Evolutionary conservation across 2,329 filamentous ascomycete genomes (phyloP), one percentile per base, ranked within the genome.

Genomic region (Chrysosporium queenslandicum): DNA sequence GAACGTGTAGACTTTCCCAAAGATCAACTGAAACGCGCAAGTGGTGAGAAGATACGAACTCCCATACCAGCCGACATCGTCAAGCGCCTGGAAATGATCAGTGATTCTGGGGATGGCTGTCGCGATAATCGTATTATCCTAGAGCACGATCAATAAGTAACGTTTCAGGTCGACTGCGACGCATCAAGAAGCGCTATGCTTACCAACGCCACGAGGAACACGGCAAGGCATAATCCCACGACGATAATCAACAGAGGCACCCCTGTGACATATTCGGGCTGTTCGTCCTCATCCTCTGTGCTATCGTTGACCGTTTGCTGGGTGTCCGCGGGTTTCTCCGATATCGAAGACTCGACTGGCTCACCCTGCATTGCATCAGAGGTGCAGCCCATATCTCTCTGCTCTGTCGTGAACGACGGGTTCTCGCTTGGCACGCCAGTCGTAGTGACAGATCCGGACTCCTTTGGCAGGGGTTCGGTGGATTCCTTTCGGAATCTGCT

Each of bases 41-140:
- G 64, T 67, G 1, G 71, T 72, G 20, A 76, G 60, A 6, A 74
- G 60, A 55, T 73, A 73, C 2, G 70, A 63, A 40, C 67, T 70
- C 25, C 70, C 70, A 55, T 76, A 76, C 73, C 74, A 76, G 29
- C 71, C 71, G 5, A 76, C 66, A 52, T 76, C 72, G 4, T 66
- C 61, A 32, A 74, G 62, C 3, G 71, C 70, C 32, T 74, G 61
- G 58, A 76, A 76, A 29, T 73, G 61, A 55, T 74, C 66, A 0
- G 73, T 74, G 47, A 77, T 75, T 14, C 62, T 64, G 12, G 74
- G 74, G 29, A 75, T 73, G 2, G 73, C 74, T 1, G 70, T 74
- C 6, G 69, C 67, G 32, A 76, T 69, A 46, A 72, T 72, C 0
- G 69, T 71, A 27, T 70, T 69, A 46, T 69, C 67, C 66, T 69